Conservation (phyloP, 2,329 filamentous ascomycete species). For the Trichothecium roseum region DNA sequence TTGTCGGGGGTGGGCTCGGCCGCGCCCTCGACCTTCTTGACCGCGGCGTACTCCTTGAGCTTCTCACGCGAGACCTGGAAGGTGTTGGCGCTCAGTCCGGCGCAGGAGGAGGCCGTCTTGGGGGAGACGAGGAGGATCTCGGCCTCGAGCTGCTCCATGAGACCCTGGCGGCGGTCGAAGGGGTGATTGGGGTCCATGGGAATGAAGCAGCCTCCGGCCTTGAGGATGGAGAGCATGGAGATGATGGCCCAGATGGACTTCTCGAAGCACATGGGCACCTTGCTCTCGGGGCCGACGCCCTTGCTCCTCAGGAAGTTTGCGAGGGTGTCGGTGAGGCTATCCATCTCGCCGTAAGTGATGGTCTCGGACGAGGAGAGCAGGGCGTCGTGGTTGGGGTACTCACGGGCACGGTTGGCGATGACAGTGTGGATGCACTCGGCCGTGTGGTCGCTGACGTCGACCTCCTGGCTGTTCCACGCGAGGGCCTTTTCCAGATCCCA, state of each 20-base stretch:
- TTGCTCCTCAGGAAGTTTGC: constrained; percentile 1
- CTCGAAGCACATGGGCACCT: constrained; percentile 6
- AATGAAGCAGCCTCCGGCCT: constrained; percentile 7
- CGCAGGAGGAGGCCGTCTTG: background rate
- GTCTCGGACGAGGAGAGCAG: background rate
- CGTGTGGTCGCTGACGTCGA: background rate
- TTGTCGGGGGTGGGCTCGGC: background rate
- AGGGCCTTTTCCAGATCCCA: background rate
- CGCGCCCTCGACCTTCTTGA: no score
- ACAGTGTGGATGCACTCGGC: constrained; percentile 1
- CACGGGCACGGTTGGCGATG: constrained; percentile 19
- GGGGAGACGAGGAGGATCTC: background rate
- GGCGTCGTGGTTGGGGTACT: background rate
- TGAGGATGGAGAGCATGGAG: constrained; percentile 7
- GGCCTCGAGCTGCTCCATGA: background rate
- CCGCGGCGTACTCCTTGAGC: background rate
- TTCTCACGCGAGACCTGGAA: background rate
- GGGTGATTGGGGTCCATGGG: background rate
- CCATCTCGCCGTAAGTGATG: constrained; percentile 14
- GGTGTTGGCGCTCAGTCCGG: background rate
- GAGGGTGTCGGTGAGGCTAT: background rate
- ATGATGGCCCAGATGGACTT: constrained; percentile 8
- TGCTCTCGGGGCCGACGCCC: constrained; percentile 14
- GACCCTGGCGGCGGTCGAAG: background rate
- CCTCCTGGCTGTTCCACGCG: background rate